Conservation (phyloP, 306 rosid species). For the Castanea sativa region DNA sequence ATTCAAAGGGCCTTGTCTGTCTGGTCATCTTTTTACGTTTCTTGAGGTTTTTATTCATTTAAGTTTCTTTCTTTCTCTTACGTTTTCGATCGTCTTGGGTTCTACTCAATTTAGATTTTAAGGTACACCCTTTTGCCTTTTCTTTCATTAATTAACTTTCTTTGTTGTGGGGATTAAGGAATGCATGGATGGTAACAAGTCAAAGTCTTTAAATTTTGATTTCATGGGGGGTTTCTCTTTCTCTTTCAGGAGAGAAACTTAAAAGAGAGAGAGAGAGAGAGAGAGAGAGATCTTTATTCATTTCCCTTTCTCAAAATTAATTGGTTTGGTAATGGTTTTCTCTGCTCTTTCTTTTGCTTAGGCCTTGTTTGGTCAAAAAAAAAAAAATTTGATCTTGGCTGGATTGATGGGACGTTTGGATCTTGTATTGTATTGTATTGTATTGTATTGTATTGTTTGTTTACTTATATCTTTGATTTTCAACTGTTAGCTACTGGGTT, state of each 20-base stretch:
- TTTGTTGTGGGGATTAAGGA: not conserved
- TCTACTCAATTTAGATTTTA: not conserved
- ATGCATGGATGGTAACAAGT: not conserved
- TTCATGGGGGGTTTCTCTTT: not conserved
- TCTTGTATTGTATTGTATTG: slow-evolving; percentile 30
- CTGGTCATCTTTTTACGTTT: not conserved
- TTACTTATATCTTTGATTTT: slow-evolving; percentile 8
- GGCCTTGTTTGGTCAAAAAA: not conserved
- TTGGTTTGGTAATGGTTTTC: not conserved
- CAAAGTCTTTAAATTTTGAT: not conserved
- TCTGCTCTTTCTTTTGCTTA: not conserved
- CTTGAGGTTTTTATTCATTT: not conserved
- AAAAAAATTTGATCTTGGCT: not conserved
- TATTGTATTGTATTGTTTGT: slow-evolving; percentile 14
- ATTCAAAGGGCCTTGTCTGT: no score
- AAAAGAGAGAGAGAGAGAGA: no score
- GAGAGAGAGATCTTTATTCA: no score
- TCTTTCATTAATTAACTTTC: not conserved
- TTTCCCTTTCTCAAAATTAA: no score
- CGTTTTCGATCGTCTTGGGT: slow-evolving; percentile 11
- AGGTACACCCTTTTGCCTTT: slow-evolving; percentile 4
- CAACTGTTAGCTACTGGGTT: slow-evolving; percentile 12
- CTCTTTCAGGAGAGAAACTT: not conserved
- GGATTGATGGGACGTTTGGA: slow-evolving; percentile 33
- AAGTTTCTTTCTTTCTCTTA: slow-evolving; percentile 2